Evolutionary conservation across 1,139 yeast species (phyloP), one percentile per base, ranked within the genome.

Genomic region (Zhuliangozyma parablackwelliae): DNA sequence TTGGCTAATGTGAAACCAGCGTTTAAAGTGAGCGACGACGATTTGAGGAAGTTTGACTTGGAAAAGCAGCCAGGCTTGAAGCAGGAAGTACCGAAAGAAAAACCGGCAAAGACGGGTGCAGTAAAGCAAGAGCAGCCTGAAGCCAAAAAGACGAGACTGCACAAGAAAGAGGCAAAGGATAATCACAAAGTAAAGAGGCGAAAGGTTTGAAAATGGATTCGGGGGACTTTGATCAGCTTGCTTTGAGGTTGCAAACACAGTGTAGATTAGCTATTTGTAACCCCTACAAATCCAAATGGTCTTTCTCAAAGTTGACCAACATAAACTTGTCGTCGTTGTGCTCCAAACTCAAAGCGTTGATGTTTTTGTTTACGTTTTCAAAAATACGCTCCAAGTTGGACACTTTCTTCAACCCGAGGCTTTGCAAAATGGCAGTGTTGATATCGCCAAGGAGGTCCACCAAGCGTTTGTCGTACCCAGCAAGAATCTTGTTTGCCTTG

Each of bases 271-370:
- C 34, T 28, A 25, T 9, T 10, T 10, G 9, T 13, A 16, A 16
- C 16, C 16, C 23, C 29, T 44, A 63, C 37, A 59, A 44, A 42
- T 58, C 61, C 44, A 68, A 42, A 45, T 61, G 62, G 46, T 69
- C 75, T 31, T 49, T 54, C 34, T 67, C 72, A 40, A 64, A 66
- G 45, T 68, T 69, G 21, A 67, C 55, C 48, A 69, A 51, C 49
- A 60, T 53, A 46, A 66, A 69, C 38, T 55, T 56, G 33, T 61
- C 62, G 44, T 69, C 73, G 40, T 55, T 50, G 32, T 51, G 53
- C 9, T 51, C 55, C 23, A 57, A 48, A 29, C 65, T 57, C 34
- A 69, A 56, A n/a, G 44, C 44, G 24, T 47, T 53, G 37, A 70
- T 59, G 44, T 68, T 66, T 7, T 49, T 41, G 37, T 62, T 58